Base-by-base conservation (phyloP, 345 rosid species). In the Excoecaria agallocha region DNA sequence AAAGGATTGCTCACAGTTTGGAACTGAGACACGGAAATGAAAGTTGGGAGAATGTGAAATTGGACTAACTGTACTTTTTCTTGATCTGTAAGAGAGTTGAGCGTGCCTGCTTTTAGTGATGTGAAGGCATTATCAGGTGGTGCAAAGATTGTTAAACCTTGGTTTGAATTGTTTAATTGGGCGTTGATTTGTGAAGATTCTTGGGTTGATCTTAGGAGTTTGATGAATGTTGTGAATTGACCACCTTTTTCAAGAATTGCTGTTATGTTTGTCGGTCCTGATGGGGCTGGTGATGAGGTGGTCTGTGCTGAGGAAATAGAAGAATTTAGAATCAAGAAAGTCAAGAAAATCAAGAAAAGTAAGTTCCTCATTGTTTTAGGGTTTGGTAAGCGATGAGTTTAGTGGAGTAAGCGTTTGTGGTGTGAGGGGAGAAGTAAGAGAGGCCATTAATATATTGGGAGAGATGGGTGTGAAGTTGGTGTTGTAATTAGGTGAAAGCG, bases 1-100 rank as follows among this genome's bases (percentile, higher is more conserved):
- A 94, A 75, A 12, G 98, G 98, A 81, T 94, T 94, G 82, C 93
- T 91, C 25, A 85, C 85, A n/a, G 96, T 94, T 72, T 89, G 94
- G 81, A 94, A 94, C 84, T 89, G 97, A 8, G 96, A 68, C 79
- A 73, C 78, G 43, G 96, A 77, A 30, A 90, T 50, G 74, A 87
- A 78, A 2, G 76, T 81, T 11, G 96, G 98, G 43, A 91, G 87
- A 70, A 94, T 63, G 75, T 94, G 98, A 80, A 89, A 94, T 68
- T 94, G 97, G 62, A 94, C 82, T 37, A 94, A 82, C 76, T 90
- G 89, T 69, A 88, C 89, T 70, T 94, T 90, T 70, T 88, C 84
- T 49, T 85, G 91, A 69, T 90, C 94, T 0, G 88, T 80, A 1
- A 94, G 85, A 0, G 89, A 87, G 86, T 91, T 94, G 0, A 94